Percentiles rank a stretch among this genome's conserved stretches.
phyloP scores from a whole-genome alignment of 1,139 yeast species.

The Candida sanyaensis region DNA sequence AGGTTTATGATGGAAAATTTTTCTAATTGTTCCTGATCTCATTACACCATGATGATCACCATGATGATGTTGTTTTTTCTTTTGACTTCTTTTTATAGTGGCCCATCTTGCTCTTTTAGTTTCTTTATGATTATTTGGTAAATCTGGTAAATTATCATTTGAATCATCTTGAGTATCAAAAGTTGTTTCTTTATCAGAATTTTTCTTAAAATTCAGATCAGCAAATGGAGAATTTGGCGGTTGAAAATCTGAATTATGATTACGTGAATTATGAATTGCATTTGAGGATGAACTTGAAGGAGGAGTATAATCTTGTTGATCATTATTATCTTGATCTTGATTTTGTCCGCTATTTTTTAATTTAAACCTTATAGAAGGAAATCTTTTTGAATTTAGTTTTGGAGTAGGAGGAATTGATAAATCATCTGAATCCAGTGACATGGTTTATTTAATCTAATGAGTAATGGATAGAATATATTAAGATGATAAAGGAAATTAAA shows the following conservation, averaged over 20 bases:
- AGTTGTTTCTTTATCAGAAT: neutral
- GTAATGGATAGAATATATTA: neutral
- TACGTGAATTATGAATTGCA: constrained; percentile 4
- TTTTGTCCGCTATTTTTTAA: constrained; percentile 17
- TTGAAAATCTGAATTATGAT: neutral
- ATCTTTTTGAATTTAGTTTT: constrained; percentile 14
- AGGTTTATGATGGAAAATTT: constrained; percentile 19
- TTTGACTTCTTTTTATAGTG: constrained; percentile 47
- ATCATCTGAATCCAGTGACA: constrained; percentile 9
- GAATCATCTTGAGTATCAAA: neutral
- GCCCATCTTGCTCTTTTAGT: constrained; percentile 81
- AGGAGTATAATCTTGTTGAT: neutral
- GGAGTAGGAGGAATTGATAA: constrained; percentile 16
- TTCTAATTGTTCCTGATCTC: constrained; percentile 18
- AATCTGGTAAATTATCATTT: neutral
- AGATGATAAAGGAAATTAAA: neutral
- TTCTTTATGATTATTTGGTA: neutral
- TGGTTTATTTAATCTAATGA: neutral
- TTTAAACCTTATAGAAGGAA: constrained; percentile 28
- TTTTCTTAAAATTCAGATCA: constrained; percentile 9
- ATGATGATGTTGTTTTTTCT: neutral
- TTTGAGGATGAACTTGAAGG: constrained; percentile 10
- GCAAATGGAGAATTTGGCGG: constrained; percentile 15
- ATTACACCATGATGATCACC: neutral
- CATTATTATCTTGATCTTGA: neutral